Conservation (phyloP, 805 yeast genomes). For the Tanozyma kutaoensis region DNA sequence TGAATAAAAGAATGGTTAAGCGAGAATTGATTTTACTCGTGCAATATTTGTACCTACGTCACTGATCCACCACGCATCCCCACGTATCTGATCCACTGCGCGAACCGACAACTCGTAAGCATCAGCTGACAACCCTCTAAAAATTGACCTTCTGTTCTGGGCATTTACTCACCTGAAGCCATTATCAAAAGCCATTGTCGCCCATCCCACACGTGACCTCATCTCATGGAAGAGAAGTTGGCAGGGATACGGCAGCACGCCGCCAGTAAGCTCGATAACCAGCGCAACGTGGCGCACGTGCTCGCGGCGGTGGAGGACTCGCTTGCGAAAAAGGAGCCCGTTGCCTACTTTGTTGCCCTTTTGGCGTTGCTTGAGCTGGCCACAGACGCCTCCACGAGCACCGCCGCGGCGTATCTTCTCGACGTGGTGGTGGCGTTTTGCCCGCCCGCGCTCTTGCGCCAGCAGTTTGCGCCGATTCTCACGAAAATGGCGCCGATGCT, state of each 20-base stretch:
- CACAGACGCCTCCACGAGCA: constrained; percentile 52
- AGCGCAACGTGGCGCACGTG: constrained; percentile 72
- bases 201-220: no score
- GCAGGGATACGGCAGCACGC: constrained; percentile 50
- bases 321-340: constrained; percentile 50
- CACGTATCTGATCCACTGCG: no score
- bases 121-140: no score
- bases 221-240: not conserved
- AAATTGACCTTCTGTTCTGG: no score
- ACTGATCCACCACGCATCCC: no score
- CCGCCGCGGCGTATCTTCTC: constrained; percentile 67
- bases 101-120: no score
- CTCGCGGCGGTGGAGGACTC: constrained; percentile 87
- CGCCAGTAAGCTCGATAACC: constrained; percentile 74
- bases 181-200: no score
- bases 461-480: constrained; percentile 67
- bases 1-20: no score
- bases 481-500: constrained; percentile 73
- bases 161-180: no score
- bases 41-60: no score
- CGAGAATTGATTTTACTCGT: no score
- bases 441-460: constrained; percentile 53
- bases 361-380: constrained; percentile 72
- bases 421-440: constrained; percentile 68
- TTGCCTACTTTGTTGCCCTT: constrained; percentile 78